These are phyloP conservation scores for Colletotrichum eleusines DNA, from an alignment of 2,329 filamentous ascomycete species.

Conservation along the genomic window DNA sequence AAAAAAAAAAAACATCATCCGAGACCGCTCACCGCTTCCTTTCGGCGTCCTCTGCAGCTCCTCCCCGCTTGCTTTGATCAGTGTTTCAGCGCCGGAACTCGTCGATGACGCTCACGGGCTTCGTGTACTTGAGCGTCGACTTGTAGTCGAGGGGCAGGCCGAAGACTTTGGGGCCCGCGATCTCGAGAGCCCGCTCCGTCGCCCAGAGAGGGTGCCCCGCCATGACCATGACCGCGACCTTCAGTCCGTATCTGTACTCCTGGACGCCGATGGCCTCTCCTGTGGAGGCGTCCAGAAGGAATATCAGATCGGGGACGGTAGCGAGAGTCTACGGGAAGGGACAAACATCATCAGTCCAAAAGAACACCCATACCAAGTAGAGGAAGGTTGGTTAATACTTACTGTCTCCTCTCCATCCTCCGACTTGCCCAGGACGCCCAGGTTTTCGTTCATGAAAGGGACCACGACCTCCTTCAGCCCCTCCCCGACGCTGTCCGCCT, in stretches of 20 bases:
- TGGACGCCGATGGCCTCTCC: constrained; percentile 54
- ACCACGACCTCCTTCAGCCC: constrained; percentile 43
- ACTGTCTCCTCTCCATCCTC: constrained; percentile 44
- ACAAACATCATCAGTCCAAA: background rate
- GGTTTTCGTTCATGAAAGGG: constrained; percentile 44
- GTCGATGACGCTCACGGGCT: constrained; percentile 41
- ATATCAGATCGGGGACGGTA: constrained; percentile 57
- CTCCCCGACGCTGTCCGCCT: constrained; percentile 47
- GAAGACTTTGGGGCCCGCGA: constrained; percentile 43
- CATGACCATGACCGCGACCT: constrained; percentile 44
- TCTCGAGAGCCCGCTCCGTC: constrained; percentile 43
- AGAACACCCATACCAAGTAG: background rate
- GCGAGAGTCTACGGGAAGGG: constrained; percentile 47
- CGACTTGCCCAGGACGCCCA: constrained; percentile 40
- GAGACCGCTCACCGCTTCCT: background rate
- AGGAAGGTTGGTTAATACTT: background rate
- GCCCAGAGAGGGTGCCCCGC: constrained; percentile 32
- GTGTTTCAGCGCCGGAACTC: constrained; percentile 34
- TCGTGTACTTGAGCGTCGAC: constrained; percentile 31
- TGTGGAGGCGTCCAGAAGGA: constrained; percentile 52
- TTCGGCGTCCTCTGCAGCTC: background rate
- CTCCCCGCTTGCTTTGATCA: background rate
- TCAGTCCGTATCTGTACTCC: constrained; percentile 51
- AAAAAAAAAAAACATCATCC: no score
- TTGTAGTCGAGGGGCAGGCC: constrained; percentile 41